A percentile compares a stretch with the other conserved stretches of the same genome.
Conservation (phyloP, 2,329 filamentous ascomycete genomes). For the Fusarium nematophilum region DNA sequence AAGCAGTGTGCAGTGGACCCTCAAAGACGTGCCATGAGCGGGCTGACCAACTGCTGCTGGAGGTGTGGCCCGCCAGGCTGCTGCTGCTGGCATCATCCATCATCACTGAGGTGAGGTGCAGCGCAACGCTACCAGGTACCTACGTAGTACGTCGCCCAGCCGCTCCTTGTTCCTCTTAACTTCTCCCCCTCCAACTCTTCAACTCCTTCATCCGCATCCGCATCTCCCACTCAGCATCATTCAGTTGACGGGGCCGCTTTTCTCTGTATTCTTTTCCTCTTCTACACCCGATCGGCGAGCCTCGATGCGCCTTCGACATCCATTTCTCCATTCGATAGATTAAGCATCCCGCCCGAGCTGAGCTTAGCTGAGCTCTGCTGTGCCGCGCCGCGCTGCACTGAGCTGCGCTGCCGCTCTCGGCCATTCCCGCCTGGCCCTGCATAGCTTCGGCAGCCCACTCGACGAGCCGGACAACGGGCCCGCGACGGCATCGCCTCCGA, state of each 20-base stretch:
- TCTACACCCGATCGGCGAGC: slow-evolving; percentile 8
- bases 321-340: slow-evolving; percentile 29
- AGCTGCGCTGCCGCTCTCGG: slow-evolving; percentile 36
- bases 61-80: slow-evolving; percentile 37
- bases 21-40: no score
- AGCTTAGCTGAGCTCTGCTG: slow-evolving; percentile 27
- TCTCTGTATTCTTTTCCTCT: slow-evolving; percentile 2
- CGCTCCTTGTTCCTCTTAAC: slow-evolving; percentile 29
- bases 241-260: slow-evolving; percentile 11
- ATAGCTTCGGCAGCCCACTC: slow-evolving; percentile 24
- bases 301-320: slow-evolving; percentile 34
- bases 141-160: slow-evolving; percentile 16
- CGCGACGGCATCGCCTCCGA: slow-evolving; percentile 25
- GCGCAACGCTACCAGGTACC: no score
- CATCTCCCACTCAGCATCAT: slow-evolving; percentile 19
- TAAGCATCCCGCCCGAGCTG: slow-evolving; percentile 33
- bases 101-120: slow-evolving; percentile 10
- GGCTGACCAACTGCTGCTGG: not conserved
- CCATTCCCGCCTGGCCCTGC: slow-evolving; percentile 26
- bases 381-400: slow-evolving; percentile 23
- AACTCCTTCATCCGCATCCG: slow-evolving; percentile 10
- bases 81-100: slow-evolving; percentile 46
- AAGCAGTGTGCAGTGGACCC: slow-evolving; percentile 7
- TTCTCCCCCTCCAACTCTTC: slow-evolving; percentile 25
- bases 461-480: slow-evolving; percentile 12